Percentiles rank a stretch among this genome's conserved stretches.
Evolutionary conservation across 768 basidiomycete genomes (phyloP).

Genomic region (Chalciporus piperatus): DNA sequence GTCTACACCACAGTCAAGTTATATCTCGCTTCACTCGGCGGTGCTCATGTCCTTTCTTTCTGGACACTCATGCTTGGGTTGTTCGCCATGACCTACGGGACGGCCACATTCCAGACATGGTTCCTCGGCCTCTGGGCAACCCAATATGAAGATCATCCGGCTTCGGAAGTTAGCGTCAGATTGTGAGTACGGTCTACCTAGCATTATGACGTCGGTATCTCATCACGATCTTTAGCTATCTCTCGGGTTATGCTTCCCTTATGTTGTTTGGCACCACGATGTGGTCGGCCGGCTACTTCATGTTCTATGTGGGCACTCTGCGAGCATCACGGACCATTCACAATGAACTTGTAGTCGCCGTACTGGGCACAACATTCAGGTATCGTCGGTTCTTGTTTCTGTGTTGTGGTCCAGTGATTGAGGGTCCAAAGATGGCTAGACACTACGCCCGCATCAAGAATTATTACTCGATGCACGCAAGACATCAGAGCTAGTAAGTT

Average conservation of each 20-base stretch:
- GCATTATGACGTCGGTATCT: not conserved
- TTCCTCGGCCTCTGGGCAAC: constrained; percentile 45
- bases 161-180: constrained; percentile 33
- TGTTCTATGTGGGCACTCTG: constrained; percentile 44
- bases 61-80: constrained; percentile 25
- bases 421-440: constrained; percentile 46
- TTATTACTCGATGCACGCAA: constrained; percentile 25
- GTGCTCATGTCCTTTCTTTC: constrained; percentile 27
- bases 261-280: constrained; percentile 29
- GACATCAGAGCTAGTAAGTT: constrained; percentile 44
- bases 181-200: constrained; percentile 25
- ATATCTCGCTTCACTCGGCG: constrained; percentile 25
- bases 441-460: constrained; percentile 47
- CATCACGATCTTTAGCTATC: constrained; percentile 39
- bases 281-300: constrained; percentile 35
- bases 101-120: constrained; percentile 37
- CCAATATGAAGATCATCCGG: constrained; percentile 35
- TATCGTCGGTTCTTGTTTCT: constrained; percentile 19
- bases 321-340: constrained; percentile 58
- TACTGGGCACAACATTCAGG: constrained; percentile 61
- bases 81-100: constrained; percentile 18
- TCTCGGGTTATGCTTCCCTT: constrained; percentile 42
- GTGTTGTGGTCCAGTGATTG: no score
- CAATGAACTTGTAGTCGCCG: constrained; percentile 45
- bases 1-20: constrained; percentile 23